phyloP scores from a whole-genome alignment of 352 stramenopile genomes.

The Phytophthora syringae region DNA sequence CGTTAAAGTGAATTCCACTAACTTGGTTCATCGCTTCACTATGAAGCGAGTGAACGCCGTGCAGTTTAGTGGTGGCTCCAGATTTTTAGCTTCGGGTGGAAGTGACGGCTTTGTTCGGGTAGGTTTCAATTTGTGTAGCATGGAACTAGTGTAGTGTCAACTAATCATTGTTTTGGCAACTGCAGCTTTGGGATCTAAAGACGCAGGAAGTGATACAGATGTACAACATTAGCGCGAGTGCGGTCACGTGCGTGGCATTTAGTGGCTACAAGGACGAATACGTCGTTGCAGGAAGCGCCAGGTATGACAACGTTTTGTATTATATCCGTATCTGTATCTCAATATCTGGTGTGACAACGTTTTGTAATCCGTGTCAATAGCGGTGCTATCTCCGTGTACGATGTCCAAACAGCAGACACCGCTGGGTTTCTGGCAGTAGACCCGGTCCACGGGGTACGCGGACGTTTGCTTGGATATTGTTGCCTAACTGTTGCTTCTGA shows the following conservation, averaged over 20 bases:
- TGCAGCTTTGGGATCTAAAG: constrained; percentile 77
- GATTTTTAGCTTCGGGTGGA: constrained; percentile 69
- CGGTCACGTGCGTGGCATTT: constrained; percentile 70
- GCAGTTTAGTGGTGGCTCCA: constrained; percentile 74
- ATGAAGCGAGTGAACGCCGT: constrained; percentile 66
- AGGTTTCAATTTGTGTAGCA: constrained; percentile 4
- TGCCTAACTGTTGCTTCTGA: background rate
- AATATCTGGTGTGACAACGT: background rate
- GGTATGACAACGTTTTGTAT: constrained; percentile 33
- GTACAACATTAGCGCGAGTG: constrained; percentile 67
- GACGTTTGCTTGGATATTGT: background rate
- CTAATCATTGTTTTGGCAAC: background rate
- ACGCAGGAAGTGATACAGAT: constrained; percentile 73
- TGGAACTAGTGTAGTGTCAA: background rate
- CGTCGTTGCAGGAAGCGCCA: constrained; percentile 71
- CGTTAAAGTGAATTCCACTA: no score
- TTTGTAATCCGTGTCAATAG: constrained; percentile 28
- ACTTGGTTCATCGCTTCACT: no score
- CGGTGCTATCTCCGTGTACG: constrained; percentile 67
- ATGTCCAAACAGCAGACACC: constrained; percentile 64
- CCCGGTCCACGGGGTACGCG: constrained; percentile 41
- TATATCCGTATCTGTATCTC: background rate
- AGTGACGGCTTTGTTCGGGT: constrained; percentile 62
- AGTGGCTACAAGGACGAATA: constrained; percentile 79
- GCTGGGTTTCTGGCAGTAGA: constrained; percentile 59